A percentile compares a stretch with the other conserved stretches of the same genome.
These are phyloP conservation scores for Gaillardinia entomophila DNA, from an alignment of 805 yeast genomes.

Conservation along the genomic window DNA sequence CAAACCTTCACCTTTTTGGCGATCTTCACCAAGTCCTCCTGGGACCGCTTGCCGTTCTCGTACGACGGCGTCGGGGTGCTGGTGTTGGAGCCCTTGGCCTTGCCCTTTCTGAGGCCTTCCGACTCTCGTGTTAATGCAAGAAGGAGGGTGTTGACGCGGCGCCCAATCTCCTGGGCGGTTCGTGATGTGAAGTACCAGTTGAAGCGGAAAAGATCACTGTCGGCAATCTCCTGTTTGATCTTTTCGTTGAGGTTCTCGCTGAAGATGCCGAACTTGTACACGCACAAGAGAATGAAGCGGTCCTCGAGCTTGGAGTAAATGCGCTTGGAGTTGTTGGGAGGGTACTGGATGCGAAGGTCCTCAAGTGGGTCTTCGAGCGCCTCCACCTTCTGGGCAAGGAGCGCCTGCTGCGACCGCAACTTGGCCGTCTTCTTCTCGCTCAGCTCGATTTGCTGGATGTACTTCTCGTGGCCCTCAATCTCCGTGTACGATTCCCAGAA, in stretches of 20 bases:
- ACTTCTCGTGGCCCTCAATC: constrained; percentile 68
- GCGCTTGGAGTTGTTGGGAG: constrained; percentile 78
- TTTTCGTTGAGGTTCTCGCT: constrained; percentile 55
- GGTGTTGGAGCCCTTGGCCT: constrained; percentile 30
- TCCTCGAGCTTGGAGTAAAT: constrained; percentile 68
- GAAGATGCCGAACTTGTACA: constrained; percentile 60
- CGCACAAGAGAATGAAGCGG: constrained; percentile 55
- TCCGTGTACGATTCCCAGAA: constrained; percentile 60
- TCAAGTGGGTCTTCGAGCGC: constrained; percentile 55
- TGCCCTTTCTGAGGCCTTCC: constrained; percentile 54
- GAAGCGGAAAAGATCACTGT: constrained; percentile 57
- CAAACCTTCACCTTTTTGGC: not conserved
- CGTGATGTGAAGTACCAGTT: constrained; percentile 73
- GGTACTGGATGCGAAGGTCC: constrained; percentile 61
- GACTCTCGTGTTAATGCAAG: constrained; percentile 65
- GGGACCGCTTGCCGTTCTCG: not conserved
- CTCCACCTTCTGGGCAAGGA: constrained; percentile 49
- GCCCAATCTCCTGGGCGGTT: constrained; percentile 63
- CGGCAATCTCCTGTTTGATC: constrained; percentile 57
- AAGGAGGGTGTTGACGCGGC: constrained; percentile 63
- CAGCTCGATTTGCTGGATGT: constrained; percentile 62
- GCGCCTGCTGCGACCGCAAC: constrained; percentile 47
- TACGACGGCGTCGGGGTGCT: constrained; percentile 10
- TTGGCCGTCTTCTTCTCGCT: constrained; percentile 65
- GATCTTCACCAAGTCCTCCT: not conserved